phyloP scores from a whole-genome alignment of 257 asterid species.

The Scutellaria galericulata region DNA sequence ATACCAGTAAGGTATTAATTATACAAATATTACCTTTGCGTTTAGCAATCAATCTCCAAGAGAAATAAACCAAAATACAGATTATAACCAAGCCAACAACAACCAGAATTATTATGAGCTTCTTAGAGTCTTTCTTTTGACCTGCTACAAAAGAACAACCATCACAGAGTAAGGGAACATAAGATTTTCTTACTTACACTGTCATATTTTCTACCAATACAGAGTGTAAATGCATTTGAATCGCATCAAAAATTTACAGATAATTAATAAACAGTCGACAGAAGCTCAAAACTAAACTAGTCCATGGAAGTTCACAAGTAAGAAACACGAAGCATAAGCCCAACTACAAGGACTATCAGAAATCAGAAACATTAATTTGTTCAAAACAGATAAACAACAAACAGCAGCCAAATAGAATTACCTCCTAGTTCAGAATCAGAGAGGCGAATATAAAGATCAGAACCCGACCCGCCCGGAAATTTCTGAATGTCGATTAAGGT shows the following conservation, averaged over 20 bases:
- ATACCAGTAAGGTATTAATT: background rate
- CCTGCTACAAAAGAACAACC: conserved; percentile 39
- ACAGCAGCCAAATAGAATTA: conserved; percentile 27
- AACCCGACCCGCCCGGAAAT: conserved; percentile 39
- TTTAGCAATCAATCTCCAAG: conserved; percentile 48
- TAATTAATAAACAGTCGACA: background rate
- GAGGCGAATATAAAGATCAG: conserved; percentile 55
- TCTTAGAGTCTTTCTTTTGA: conserved; percentile 30
- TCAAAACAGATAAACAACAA: no score
- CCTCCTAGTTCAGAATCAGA: conserved; percentile 59
- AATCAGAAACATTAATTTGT: background rate
- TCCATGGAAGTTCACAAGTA: background rate
- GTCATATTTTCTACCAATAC: background rate
- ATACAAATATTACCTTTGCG: conserved; percentile 47
- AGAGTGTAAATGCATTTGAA: background rate
- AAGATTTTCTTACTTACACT: background rate
- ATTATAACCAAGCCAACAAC: conserved; percentile 34
- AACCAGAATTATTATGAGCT: conserved; percentile 33
- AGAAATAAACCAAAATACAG: conserved; percentile 31
- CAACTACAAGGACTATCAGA: background rate
- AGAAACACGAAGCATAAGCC: conserved; percentile 9
- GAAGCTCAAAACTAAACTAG: background rate
- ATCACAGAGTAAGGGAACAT: background rate
- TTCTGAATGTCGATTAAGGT: conserved; percentile 48
- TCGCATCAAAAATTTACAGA: background rate